phyloP scores from a whole-genome alignment of 176 grass and related monocot species.

The Phragmites australis region DNA sequence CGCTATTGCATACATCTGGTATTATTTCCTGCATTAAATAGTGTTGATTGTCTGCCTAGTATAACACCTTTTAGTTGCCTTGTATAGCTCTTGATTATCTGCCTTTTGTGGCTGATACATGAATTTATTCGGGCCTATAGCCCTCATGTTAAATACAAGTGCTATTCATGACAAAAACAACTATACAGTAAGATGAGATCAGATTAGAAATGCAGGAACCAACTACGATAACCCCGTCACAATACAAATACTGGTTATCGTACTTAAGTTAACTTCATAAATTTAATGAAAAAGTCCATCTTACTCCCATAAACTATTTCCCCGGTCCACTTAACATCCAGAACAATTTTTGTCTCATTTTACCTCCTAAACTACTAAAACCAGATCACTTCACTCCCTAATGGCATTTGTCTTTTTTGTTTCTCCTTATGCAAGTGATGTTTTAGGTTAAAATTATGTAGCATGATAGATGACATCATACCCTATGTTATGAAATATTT shows the following conservation, averaged over 20 bases:
- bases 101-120: no score
- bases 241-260: slow-evolving; percentile 10
- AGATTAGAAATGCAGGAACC: background rate
- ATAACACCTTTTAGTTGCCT: no score
- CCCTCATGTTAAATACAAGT: no score
- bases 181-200: background rate
- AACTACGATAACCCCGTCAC: background rate
- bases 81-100: no score
- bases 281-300: background rate
- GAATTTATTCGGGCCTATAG: no score
- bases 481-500: background rate
- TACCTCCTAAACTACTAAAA: background rate
- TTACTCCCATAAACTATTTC: background rate
- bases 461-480: no score
- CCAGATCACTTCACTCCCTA: background rate
- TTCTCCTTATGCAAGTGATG: no score
- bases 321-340: background rate
- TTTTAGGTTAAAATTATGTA: no score
- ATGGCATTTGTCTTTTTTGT: no score
- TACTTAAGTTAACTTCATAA: background rate
- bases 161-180: background rate
- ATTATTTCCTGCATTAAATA: no score
- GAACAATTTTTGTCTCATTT: background rate
- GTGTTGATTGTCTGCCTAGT: no score
- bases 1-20: no score